These are phyloP conservation scores for Irineochytrium annulatum DNA, from an alignment of 192 early-diverging fungal genomes.

Conservation along the genomic window DNA sequence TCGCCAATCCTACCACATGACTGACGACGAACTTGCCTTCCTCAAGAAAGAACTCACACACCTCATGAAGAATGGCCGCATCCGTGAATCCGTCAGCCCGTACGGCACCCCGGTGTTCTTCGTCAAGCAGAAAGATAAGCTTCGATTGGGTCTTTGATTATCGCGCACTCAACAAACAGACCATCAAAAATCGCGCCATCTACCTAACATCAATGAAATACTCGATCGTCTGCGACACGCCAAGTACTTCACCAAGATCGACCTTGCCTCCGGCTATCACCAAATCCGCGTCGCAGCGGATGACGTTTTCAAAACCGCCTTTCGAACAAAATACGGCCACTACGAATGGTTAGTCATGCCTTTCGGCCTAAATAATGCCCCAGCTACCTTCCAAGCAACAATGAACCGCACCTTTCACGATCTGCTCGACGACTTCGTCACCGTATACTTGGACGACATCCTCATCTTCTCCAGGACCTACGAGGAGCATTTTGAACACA, in stretches of 20 bases:
- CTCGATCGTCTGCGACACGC: constrained; percentile 6
- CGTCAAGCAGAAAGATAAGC: constrained; percentile 16
- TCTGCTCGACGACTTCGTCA: constrained; percentile 7
- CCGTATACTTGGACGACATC: constrained; percentile 42
- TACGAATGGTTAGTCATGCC: constrained; percentile 60
- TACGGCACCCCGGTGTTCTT: constrained; percentile 17
- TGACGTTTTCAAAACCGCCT: constrained; percentile 28
- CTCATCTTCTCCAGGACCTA: constrained; percentile 35
- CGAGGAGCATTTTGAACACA: constrained; percentile 5
- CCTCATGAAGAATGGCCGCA: constrained; percentile 7
- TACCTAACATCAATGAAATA: constrained; percentile 15
- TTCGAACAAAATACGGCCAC: constrained; percentile 32
- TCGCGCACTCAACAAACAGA: constrained; percentile 28
- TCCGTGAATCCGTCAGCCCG: constrained; percentile 11
- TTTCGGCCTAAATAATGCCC: constrained; percentile 60
- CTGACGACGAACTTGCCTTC: constrained; percentile 1
- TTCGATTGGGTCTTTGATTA: constrained; percentile 19
- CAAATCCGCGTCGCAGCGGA: constrained; percentile 13
- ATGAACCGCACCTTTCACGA: constrained; percentile 43
- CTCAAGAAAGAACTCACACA: constrained; percentile 12
- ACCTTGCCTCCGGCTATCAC: constrained; percentile 17
- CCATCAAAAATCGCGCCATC: constrained; percentile 32
- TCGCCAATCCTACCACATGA: constrained; percentile 10
- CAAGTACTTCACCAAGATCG: constrained; percentile 10
- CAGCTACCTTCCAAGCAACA: constrained; percentile 46